Percentiles rank a stretch among this genome's conserved stretches.
These are phyloP conservation scores for Scedosporium dehoogii DNA, from an alignment of 2,329 filamentous ascomycete species.

Conservation along the genomic window DNA sequence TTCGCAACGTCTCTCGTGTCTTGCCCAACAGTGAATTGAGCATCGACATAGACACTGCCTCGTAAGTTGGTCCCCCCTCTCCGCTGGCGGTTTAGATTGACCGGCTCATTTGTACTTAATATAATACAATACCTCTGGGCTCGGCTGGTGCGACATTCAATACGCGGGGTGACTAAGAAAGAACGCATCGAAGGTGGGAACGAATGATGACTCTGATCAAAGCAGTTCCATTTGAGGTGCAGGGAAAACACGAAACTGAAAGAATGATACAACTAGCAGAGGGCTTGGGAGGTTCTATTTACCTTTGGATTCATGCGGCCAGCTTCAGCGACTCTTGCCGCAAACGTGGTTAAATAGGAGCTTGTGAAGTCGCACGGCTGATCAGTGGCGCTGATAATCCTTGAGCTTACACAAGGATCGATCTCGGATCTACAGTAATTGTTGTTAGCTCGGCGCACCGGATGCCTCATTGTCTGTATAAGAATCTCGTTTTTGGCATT, in stretches of 20 bases:
- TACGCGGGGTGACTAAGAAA: neutral
- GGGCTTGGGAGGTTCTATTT: neutral
- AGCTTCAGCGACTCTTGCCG: neutral
- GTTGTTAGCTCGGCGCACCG: too few species aligned
- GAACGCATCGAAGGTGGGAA: neutral
- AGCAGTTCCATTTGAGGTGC: neutral
- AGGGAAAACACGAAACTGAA: neutral
- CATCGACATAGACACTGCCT: neutral
- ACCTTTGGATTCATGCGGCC: neutral
- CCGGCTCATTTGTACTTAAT: conserved; percentile 7
- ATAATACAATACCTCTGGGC: conserved; percentile 2
- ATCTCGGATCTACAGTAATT: too few species aligned
- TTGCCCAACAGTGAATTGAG: neutral
- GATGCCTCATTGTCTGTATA: too few species aligned
- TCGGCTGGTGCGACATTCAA: neutral
- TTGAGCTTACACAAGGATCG: neutral
- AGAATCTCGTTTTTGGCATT: too few species aligned
- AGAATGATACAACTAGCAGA: neutral
- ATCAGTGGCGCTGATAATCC: neutral
- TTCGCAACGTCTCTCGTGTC: too few species aligned
- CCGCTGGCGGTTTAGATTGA: conserved; percentile 1
- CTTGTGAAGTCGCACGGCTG: neutral
- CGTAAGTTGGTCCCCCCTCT: neutral
- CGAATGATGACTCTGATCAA: too few species aligned
- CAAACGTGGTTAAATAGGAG: neutral